Evolutionary conservation across 345 rosid genomes (phyloP), one percentile per base, ranked within the genome.

Genomic region (Melastoma malabathricum): DNA sequence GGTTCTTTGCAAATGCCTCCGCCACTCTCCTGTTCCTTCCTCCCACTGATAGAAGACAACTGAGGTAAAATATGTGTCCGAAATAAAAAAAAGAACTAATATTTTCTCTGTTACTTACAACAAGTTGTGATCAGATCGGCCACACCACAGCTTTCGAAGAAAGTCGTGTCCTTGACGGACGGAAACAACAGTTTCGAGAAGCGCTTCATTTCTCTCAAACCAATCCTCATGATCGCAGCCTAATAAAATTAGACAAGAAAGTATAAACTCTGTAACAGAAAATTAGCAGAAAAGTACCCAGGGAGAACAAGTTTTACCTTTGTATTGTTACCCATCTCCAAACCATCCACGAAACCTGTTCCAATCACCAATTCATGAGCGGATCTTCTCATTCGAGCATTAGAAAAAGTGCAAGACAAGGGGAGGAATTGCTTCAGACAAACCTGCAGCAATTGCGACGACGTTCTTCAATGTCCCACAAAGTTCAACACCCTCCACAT

Each of bases 191-290:
- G 75, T 77, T 87, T 82, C 34, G 93, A 92, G 25, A 92, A 81
- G 39, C 77, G 81, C 74, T 61, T 87, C 96, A 92, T 92, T 70
- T 92, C 98, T 82, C 83, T 70, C 20, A 87, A 68, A 56, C 98
- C 98, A 59, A 92, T 87, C 79, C 93, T 80, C 95, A 87, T 84
- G 54, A 92, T 78, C 20, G 98, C 98, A 52, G 98, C 98, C 98
- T 87, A 59, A 29, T 6, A n/a, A 55, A 47, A 55, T 54, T 48
- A 43, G 47, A 29, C 9, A 43, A 57, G 69, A 2, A 55, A 13
- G 31, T n/a, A 27, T 27, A 6, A 27, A 31, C 19, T 22, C 48
- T n/a, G 19, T 55, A 46, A 56, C 29, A 31, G 31, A 45, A 48
- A 43, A 18, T 20, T 25, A 56, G 25, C 4, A 44, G 41, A 29